Evolutionary conservation across 2,329 filamentous ascomycete species (phyloP).

Genomic region (Chaetomium sp.): DNA sequence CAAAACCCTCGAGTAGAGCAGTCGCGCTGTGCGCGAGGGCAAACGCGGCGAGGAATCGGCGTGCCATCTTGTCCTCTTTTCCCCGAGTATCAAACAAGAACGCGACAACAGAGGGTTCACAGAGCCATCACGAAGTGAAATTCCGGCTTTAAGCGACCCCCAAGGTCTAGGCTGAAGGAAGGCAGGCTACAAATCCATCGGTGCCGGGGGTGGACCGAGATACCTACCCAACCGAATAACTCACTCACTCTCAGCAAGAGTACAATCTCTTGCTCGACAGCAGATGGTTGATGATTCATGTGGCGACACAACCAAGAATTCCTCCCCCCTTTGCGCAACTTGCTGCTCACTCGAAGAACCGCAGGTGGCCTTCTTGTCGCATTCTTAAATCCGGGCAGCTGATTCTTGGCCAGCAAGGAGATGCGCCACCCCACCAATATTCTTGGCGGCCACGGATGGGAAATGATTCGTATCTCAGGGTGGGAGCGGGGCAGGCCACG

Average conservation of each 20-base stretch:
- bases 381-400: neutral
- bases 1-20: slow-evolving; percentile 24
- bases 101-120: neutral
- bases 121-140: neutral
- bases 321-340: neutral
- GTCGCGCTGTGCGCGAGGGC: slow-evolving; percentile 22
- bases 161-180: neutral
- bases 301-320: neutral
- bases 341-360: neutral
- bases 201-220: neutral
- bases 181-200: neutral
- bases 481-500: neutral
- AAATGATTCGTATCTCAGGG: neutral
- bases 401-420: neutral
- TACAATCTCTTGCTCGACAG: neutral
- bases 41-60: slow-evolving; percentile 22
- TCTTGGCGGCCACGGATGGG: neutral
- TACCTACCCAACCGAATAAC: neutral
- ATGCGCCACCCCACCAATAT: neutral
- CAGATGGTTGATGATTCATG: neutral
- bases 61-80: slow-evolving; percentile 19
- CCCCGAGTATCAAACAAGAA: neutral
- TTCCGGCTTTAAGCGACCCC: slow-evolving; percentile 10
- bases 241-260: neutral
- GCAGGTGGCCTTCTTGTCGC: neutral